Evolutionary conservation across 345 rosid species (phyloP).

Genomic region (Gossypium australe): DNA sequence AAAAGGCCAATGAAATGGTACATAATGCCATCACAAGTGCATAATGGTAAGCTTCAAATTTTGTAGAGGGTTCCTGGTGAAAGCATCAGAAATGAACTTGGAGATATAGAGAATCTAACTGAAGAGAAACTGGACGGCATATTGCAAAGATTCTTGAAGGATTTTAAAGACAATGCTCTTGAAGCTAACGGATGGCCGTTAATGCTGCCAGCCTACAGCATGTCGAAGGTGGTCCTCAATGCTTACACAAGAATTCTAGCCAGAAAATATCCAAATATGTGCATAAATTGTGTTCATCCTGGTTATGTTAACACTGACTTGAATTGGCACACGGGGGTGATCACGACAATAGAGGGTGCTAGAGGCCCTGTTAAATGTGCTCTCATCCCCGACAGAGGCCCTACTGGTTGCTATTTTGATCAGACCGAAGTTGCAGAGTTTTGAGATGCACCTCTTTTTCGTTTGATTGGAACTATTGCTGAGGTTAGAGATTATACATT

Average conservation of each 20-base stretch:
- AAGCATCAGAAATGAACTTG: conserved; percentile 31
- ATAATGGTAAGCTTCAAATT: not conserved
- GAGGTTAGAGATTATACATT: not conserved
- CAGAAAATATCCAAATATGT: conserved; percentile 36
- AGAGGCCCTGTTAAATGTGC: conserved; percentile 47
- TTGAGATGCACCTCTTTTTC: conserved; percentile 9
- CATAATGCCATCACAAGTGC: not conserved
- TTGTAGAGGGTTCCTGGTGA: conserved; percentile 39
- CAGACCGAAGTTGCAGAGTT: conserved; percentile 40
- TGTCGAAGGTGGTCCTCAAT: conserved; percentile 45
- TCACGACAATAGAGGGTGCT: conserved; percentile 40
- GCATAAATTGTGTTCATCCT: conserved; percentile 51
- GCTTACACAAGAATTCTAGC: conserved; percentile 54
- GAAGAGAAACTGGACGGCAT: conserved; percentile 40
- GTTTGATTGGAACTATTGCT: not conserved
- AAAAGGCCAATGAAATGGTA: too few relatives aligned
- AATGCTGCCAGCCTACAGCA: conserved; percentile 49
- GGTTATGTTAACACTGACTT: conserved; percentile 43
- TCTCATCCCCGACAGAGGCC: conserved; percentile 42
- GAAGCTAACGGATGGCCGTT: conserved; percentile 52
- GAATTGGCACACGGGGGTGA: conserved; percentile 39
- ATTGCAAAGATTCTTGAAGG: conserved; percentile 32
- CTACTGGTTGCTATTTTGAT: conserved; percentile 44
- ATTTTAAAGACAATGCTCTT: conserved; percentile 28
- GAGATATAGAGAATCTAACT: conserved; percentile 27